Evolutionary conservation across 2,329 filamentous ascomycete species (phyloP), one percentile per base, ranked within the genome.

Genomic region (Aureobasidium namibiae): DNA sequence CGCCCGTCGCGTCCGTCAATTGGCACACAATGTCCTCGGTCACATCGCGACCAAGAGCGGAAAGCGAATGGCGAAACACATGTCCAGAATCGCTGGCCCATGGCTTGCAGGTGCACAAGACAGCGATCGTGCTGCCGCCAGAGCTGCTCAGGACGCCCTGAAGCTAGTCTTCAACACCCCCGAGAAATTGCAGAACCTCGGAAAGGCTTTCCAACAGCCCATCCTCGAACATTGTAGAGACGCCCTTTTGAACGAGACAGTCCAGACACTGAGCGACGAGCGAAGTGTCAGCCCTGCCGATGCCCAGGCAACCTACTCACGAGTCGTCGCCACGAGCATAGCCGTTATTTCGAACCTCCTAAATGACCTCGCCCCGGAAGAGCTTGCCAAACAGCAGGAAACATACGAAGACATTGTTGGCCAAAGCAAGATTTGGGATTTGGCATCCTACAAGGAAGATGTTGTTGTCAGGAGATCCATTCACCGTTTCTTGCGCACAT

Each of bases 71-170:
- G 90, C 90, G 63, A 89, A 83, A 63, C 81, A 87, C 66, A 80
- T 99, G 62, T 85, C 90, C 13, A 85, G 82, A 61, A 79, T 95
- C 36, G 85, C 95, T 46, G 91, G 88, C 10, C 81, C 90, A n/a
- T 99, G 95, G 94, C 80, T 97, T 13, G 88, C 89, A 8, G 94
- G 92, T 1, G 82, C 88, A 1, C 95, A 91, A 69, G 94, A 99
- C 71, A 87, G 83, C 64, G 92, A 99, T 69, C 84, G 85, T 59
- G 80, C 80, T 18, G 90, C 91, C 14, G 80, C 88, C 8, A 84
- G 85, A 60, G 84, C 89, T n/a, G 91, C 92, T 1, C 80, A 82
- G 61, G 86, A 92, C 46, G 88, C 92, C 0, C 78, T 96, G 18
- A 81, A 82, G 0, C 82, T 81, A 2, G 89, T 96, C 41, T 87